phyloP scores from a whole-genome alignment of 2,329 filamentous ascomycete genomes.

The Gnomoniopsis smithogilvyi region DNA sequence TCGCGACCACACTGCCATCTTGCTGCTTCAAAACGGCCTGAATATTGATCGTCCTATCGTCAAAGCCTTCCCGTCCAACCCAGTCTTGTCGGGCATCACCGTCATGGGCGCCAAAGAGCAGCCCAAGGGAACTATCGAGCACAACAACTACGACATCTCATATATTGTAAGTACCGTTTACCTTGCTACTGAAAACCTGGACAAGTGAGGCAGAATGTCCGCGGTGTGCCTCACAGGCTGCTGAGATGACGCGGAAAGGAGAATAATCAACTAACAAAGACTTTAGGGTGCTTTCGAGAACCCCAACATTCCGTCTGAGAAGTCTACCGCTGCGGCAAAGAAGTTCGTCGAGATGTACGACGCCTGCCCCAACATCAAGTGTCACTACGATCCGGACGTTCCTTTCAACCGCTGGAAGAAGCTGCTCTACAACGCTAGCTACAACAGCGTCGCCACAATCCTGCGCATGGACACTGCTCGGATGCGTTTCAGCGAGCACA shows the following conservation, averaged over 20 bases:
- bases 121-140: constrained; percentile 43
- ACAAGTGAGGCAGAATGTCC: neutral
- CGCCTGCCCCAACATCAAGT: constrained; percentile 39
- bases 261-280: neutral
- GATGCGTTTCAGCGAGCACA: constrained; percentile 40
- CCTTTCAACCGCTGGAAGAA: constrained; percentile 42
- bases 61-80: constrained; percentile 45
- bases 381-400: constrained; percentile 37
- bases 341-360: constrained; percentile 43
- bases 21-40: constrained; percentile 61
- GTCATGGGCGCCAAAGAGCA: constrained; percentile 50
- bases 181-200: no score
- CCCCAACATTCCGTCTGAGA: constrained; percentile 29
- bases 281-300: constrained; percentile 38
- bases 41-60: constrained; percentile 58
- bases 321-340: constrained; percentile 26
- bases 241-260: neutral
- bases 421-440: constrained; percentile 44
- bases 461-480: constrained; percentile 46
- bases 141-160: constrained; percentile 45
- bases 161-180: constrained; percentile 8
- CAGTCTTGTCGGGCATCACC: constrained; percentile 50
- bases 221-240: neutral
- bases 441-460: constrained; percentile 50
- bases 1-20: constrained; percentile 46